Evolutionary conservation across 345 rosid genomes (phyloP), one percentile per base, ranked within the genome.

Genomic region (Hibiscus mutabilis): DNA sequence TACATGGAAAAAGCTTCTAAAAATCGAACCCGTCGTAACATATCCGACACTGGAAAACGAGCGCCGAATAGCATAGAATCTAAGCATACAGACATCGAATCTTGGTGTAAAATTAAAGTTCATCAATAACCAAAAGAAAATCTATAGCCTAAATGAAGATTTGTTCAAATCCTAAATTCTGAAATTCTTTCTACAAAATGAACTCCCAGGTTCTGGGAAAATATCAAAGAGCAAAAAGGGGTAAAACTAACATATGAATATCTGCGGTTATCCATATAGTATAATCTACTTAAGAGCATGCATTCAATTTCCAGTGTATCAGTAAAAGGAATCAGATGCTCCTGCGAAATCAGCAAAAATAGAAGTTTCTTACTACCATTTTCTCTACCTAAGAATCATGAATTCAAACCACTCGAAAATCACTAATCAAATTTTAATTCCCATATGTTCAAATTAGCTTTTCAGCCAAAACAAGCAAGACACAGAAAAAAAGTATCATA

Each of bases 381-480:
- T 40, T 69, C n/a, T 14, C 49, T 19, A 12, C n/a, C 46, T 2
- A 69, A 52, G 49, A 53, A 18, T 18, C 14, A 2, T 64, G 10
- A 40, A 68, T 52, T 62, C 21, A 22, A 35, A 5, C 31, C n/a
- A 47, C 0, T 35, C 35, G 35, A 49, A 49, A 61, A 60, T 16
- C 19, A 24, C 15, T n/a, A 29, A 52, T 27, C 51, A 49, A 68
- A 49, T 35, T 58, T 7, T 27, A 44, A 8, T 60, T 24, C 31
- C 21, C 12, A 10, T 9, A 37, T 24, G 19, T 40, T 37, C 22
- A 2, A 4, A 64, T 16, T 44, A 35, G 4, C 51, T 49, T 46
- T 62, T 31, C 47, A 35, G 19, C 21, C 24, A 31, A 49, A 25
- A 3, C 71, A 27, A 65, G 65, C 66, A 79, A 75, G 72, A 52